These are phyloP conservation scores for Byssochlamys sp. DNA, from an alignment of 2,329 filamentous ascomycete genomes.

Conservation along the genomic window DNA sequence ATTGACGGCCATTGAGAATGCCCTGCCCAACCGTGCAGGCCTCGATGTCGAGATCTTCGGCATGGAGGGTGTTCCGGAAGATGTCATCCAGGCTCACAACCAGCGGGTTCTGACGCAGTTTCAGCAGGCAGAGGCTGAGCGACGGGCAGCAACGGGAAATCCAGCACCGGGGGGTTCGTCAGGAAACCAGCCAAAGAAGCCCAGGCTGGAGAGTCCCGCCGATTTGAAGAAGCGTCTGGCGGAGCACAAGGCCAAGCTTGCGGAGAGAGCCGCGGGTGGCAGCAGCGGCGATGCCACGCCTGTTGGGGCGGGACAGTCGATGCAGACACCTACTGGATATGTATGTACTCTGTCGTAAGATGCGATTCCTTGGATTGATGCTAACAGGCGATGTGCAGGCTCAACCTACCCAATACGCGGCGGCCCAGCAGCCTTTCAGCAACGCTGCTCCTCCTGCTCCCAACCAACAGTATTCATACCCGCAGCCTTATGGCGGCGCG, in stretches of 20 bases:
- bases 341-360: conserved; percentile 41
- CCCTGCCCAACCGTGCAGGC: conserved; percentile 71
- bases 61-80: conserved; percentile 90
- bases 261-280: conserved; percentile 48
- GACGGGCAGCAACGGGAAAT: conserved; percentile 74
- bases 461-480: conserved; percentile 29
- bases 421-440: conserved; percentile 42
- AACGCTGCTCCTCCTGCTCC: conserved; percentile 25
- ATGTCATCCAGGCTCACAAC: conserved; percentile 71
- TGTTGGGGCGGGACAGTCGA: conserved; percentile 37
- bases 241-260: conserved; percentile 61
- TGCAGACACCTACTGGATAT: conserved; percentile 45
- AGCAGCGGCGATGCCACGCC: conserved; percentile 52
- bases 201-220: conserved; percentile 62
- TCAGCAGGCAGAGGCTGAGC: conserved; percentile 74
- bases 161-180: conserved; percentile 55
- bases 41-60: conserved; percentile 94
- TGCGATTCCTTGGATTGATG: neutral
- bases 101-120: conserved; percentile 77
- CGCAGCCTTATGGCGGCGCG: conserved; percentile 32
- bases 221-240: conserved; percentile 73
- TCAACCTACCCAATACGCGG: conserved; percentile 35
- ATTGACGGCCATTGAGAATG: conserved; percentile 79
- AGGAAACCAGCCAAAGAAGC: conserved; percentile 47
- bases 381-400: conserved; percentile 16